Conservation (phyloP, 169 alveolate genomes). For the Plasmodium adleri region DNA sequence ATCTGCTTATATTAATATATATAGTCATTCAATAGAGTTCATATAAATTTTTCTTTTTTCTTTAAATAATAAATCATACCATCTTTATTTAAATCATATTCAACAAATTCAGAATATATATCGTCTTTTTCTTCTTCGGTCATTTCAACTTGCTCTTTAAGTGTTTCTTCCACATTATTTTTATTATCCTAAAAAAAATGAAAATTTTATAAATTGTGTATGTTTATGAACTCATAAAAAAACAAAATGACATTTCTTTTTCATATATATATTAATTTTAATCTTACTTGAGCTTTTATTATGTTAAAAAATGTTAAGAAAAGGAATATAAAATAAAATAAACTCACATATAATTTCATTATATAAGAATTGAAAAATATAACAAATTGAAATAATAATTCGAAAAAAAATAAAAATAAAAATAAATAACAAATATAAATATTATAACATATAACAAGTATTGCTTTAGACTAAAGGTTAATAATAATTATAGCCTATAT, state of each 20-base stretch:
- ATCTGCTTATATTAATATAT: not conserved
- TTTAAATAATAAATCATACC: conserved; percentile 20
- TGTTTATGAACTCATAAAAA: not conserved
- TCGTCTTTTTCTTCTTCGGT: conserved; percentile 49
- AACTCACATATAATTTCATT: conserved; percentile 26
- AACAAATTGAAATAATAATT: no score
- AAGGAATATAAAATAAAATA: conserved; percentile 1
- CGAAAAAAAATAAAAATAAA: not conserved
- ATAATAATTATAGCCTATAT: no score
- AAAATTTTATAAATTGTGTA: not conserved
- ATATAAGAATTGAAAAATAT: not conserved
- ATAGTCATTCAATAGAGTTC: not conserved
- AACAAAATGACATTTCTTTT: not conserved
- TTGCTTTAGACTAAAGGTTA: no score
- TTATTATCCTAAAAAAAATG: not conserved
- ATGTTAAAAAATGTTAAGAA: conserved; percentile 29
- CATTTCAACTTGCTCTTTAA: conserved; percentile 6
- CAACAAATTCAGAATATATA: conserved; percentile 34
- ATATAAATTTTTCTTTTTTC: not conserved
- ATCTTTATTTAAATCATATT: conserved; percentile 70
- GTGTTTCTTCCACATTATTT: not conserved
- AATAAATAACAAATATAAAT: not conserved
- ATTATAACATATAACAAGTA: no score
- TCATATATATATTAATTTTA: not conserved
- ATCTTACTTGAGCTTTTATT: conserved; percentile 48